Conservation (phyloP, 768 basidiomycete species). For the Pleurotus pulmonarius region DNA sequence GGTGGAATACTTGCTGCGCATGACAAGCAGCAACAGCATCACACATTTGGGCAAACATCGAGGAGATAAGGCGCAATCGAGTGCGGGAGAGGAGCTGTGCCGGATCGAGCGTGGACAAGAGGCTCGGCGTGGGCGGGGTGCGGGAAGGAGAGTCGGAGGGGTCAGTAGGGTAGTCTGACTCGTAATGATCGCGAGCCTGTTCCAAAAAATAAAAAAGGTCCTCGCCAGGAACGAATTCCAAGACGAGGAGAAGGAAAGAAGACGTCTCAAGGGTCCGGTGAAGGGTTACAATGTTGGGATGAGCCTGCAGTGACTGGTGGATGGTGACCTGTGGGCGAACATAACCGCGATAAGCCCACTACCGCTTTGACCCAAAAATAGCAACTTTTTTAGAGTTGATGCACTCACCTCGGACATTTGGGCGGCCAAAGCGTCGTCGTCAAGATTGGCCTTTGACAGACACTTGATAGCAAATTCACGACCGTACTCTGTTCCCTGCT, state of each 20-base stretch:
- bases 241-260: slow-evolving; percentile 85
- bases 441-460: slow-evolving; percentile 90
- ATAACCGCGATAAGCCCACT: slow-evolving; percentile 4
- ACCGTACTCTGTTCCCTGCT: slow-evolving; percentile 53
- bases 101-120: slow-evolving; percentile 80
- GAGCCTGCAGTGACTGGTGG: slow-evolving; percentile 86
- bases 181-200: slow-evolving; percentile 87
- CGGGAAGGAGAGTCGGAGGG: slow-evolving; percentile 42
- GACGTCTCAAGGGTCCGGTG: slow-evolving; percentile 91
- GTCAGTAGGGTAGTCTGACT: slow-evolving; percentile 42
- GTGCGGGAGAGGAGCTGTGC: slow-evolving; percentile 81
- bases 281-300: slow-evolving; percentile 93
- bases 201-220: slow-evolving; percentile 98
- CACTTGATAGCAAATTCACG: slow-evolving; percentile 94
- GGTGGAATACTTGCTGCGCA: slow-evolving; percentile 84
- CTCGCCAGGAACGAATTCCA: slow-evolving; percentile 96
- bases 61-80: slow-evolving; percentile 87
- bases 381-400: slow-evolving; percentile 2
- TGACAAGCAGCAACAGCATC: slow-evolving; percentile 96
- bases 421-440: slow-evolving; percentile 79
- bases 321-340: slow-evolving; percentile 67
- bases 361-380: not conserved
- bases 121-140: slow-evolving; percentile 91
- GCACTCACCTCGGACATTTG: slow-evolving; percentile 83
- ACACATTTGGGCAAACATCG: slow-evolving; percentile 99